Percentiles rank a stretch among this genome's conserved stretches.
Conservation (phyloP, 148 eudicot genomes). For the Agrostemma githago region DNA sequence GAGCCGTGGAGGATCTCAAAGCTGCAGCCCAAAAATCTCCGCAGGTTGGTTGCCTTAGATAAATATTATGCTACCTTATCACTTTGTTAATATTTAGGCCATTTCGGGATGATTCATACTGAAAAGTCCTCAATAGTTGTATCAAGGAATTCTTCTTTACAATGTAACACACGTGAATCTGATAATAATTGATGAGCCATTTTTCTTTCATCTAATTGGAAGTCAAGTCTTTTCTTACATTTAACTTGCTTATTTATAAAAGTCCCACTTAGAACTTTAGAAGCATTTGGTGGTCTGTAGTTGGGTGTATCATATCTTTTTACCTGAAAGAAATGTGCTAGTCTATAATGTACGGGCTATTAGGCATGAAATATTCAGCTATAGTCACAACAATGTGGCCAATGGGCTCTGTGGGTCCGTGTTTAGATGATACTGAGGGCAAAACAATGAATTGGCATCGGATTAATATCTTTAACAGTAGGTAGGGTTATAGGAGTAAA, state of each 20-base stretch:
- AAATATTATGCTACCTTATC: background rate
- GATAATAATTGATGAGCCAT: background rate
- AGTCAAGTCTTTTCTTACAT: background rate
- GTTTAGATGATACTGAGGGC: background rate
- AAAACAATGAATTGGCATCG: background rate
- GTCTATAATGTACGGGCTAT: too few relatives aligned
- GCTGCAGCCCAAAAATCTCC: conserved; percentile 88
- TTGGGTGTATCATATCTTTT: too few relatives aligned
- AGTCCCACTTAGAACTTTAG: background rate
- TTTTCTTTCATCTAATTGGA: background rate
- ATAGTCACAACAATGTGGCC: background rate
- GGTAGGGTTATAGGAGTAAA: background rate
- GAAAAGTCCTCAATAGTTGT: background rate
- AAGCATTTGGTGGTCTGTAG: too few relatives aligned
- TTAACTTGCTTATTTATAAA: background rate
- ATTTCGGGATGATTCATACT: background rate
- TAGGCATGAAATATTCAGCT: background rate
- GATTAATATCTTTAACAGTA: too few relatives aligned
- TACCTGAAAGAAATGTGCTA: too few relatives aligned
- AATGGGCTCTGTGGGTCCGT: background rate
- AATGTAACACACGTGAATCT: background rate
- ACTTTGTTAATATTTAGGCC: background rate
- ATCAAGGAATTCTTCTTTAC: background rate
- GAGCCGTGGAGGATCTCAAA: conserved; percentile 87
- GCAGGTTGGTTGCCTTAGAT: conserved; percentile 48